Conservation (phyloP, 73 alveolate species). For the Tetrahymena borealis region DNA sequence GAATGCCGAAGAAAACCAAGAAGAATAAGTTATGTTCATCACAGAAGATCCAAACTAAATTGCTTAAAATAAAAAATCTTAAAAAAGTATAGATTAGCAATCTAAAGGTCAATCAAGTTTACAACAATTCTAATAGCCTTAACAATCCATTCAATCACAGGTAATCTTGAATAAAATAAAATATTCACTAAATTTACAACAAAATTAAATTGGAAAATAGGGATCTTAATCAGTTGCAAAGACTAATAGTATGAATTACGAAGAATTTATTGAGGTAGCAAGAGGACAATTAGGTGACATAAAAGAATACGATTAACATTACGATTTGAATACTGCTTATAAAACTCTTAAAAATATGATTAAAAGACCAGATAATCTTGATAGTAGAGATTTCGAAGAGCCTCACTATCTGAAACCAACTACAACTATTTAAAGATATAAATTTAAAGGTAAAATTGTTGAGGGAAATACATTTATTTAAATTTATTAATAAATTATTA, state of each 20-base stretch:
- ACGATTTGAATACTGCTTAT: constrained; percentile 35
- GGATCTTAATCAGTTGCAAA: background rate
- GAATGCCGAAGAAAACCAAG: constrained; percentile 12
- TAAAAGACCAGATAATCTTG: constrained; percentile 27
- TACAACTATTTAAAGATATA: constrained; percentile 35
- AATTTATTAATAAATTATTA: background rate
- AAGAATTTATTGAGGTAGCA: constrained; percentile 20
- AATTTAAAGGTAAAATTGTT: background rate
- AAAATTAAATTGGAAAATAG: background rate
- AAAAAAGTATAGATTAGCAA: background rate
- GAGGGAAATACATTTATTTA: background rate
- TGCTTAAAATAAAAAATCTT: background rate
- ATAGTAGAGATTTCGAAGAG: constrained; percentile 30
- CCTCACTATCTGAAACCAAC: constrained; percentile 45
- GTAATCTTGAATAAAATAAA: background rate
- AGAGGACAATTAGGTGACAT: constrained; percentile 24
- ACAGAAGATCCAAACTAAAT: constrained; percentile 12
- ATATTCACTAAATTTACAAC: background rate
- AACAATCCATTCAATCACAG: background rate
- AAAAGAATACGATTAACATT: constrained; percentile 31
- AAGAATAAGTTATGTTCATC: constrained; percentile 21
- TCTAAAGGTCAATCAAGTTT: background rate
- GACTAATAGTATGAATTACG: constrained; percentile 3
- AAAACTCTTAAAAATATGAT: constrained; percentile 26
- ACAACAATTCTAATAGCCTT: background rate